Evolutionary conservation across 148 eudicot genomes (phyloP), one percentile per base, ranked within the genome.

Genomic region (Silene uniflora): DNA sequence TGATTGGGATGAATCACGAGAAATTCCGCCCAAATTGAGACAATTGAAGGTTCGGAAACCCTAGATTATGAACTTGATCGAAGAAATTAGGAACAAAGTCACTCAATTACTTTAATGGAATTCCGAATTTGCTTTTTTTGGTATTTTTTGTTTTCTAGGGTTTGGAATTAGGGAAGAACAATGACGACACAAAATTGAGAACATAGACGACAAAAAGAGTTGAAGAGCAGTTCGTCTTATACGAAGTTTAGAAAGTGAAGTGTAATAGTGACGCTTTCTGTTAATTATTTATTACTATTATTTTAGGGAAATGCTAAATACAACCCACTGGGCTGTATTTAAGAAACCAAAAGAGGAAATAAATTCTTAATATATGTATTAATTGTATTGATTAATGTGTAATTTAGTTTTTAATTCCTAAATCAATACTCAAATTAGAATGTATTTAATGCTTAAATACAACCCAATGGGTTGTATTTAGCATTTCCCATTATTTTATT

Each of bases 191-290:
- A 10, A 60, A 7, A 7, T 39, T 0, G 63, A 4, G 27, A 60
- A 24, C 5, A 62, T 62, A 62, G 22, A 46, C 24, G 73, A 44
- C 58, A 72, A 59, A 17, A 29, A 49, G 21, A 58, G 73, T 22
- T 22, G 72, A 63, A n/a, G 59, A 62, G 16, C 47, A 71, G 7
- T 22, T 47, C n/a, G 1, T 56, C 42, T 24, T 58, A 44, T 70
- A 70, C 78, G 71, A 42, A 66, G 59, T 67, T 22, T 24, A 44
- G 23, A 32, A 19, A 7, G 69, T 60, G 17, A 47, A 16, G 46
- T 46, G 66, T 65, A 42, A 64, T 32, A 21, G 67, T 55, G 72
- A 64, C 22, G 17, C 65, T 61, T 79, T 67, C 5, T n/a, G 2
- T 39, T 5, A 18, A 7, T 61, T 32, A 32, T 32, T 32, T 32